Evolutionary conservation across 2,329 filamentous ascomycete genomes (phyloP), one percentile per base, ranked within the genome.

Genomic region (Colletotrichum higginsianum): DNA sequence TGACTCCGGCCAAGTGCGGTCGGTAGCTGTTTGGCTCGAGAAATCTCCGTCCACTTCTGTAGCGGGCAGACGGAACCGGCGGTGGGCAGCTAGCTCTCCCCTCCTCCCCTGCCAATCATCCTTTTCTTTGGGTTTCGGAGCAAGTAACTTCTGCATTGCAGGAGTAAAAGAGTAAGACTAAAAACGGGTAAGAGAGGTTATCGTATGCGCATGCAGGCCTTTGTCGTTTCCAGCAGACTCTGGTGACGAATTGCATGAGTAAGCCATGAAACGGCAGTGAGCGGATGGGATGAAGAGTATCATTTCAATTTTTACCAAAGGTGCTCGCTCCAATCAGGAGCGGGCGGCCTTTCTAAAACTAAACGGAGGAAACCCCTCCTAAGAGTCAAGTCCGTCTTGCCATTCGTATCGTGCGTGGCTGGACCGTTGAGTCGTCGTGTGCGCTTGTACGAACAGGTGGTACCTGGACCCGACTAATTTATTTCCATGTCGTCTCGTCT

Each of bases 1-100:
- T 64, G 57, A 63, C 65, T 53, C n/a, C 53, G n/a, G 26, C 67
- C 35, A 42, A 23, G 38, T 50, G 21, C 21, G 18, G 35, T 21
- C 26, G 18, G 42, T 38, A 38, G 44, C 15, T 50, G 6, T 13
- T 44, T 30, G 11, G 35, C 15, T 61, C 7, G 21, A 15, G 60
- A 38, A 40, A 38, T 40, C n/a, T 53, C 49, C 61, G 38, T 30
- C 61, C 15, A 11, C 2, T 63, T 63, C 61, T 63, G 61, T 35
- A 63, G 23, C 49, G 61, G 49, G 18, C 61, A 49, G 42, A 38
- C 58, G 57, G 23, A 49, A 53, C 4, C 16, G 38, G 21, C 49
- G 44, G 58, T 61, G 58, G 44, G 44, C 44, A 61, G 58, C 58
- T 49, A 61, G 42, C 26, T 47, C 11, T n/a, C 7, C 44, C 7